These are phyloP conservation scores for Ophiostoma sp. DNA, from an alignment of 2,329 filamentous ascomycete species.

Conservation along the genomic window DNA sequence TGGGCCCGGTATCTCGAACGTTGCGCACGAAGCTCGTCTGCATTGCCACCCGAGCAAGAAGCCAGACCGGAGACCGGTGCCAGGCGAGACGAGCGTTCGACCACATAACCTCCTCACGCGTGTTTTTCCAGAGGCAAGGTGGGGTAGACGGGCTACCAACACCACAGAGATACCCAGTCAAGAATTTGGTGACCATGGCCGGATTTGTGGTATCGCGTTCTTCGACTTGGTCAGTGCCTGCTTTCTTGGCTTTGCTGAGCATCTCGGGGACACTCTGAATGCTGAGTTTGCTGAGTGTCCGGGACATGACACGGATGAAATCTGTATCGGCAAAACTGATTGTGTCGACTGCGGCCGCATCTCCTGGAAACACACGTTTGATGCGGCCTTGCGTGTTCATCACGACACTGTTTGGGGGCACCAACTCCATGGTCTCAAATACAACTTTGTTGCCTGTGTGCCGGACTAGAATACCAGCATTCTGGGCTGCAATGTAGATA, in stretches of 20 bases:
- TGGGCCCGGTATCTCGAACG: not conserved
- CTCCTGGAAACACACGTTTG: conserved; percentile 31
- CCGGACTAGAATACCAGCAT: conserved; percentile 35
- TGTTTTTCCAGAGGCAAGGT: conserved; percentile 44
- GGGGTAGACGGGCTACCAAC: conserved; percentile 33
- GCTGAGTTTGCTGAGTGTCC: conserved; percentile 33
- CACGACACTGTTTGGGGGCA: conserved; percentile 30
- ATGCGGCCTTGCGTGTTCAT: conserved; percentile 33
- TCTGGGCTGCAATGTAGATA: conserved; percentile 33
- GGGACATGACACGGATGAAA: conserved; percentile 29
- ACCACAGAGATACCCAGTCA: conserved; percentile 37
- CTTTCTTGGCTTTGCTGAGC: conserved; percentile 36
- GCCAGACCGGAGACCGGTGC: conserved; percentile 26
- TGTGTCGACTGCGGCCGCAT: conserved; percentile 27
- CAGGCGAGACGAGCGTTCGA: conserved; percentile 22
- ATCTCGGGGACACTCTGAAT: conserved; percentile 28
- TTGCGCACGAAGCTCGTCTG: conserved; percentile 20
- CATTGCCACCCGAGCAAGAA: conserved; percentile 24
- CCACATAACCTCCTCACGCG: conserved; percentile 50
- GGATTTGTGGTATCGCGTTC: conserved; percentile 47
- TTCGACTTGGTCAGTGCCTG: conserved; percentile 36
- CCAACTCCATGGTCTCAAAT: conserved; percentile 37
- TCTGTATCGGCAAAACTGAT: conserved; percentile 21
- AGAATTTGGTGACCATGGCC: conserved; percentile 47
- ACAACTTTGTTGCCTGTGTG: conserved; percentile 24